A percentile compares a stretch with the other conserved stretches of the same genome.
phyloP scores from a whole-genome alignment of 2,329 filamentous ascomycete species.

The Boeremia lycopersici region DNA sequence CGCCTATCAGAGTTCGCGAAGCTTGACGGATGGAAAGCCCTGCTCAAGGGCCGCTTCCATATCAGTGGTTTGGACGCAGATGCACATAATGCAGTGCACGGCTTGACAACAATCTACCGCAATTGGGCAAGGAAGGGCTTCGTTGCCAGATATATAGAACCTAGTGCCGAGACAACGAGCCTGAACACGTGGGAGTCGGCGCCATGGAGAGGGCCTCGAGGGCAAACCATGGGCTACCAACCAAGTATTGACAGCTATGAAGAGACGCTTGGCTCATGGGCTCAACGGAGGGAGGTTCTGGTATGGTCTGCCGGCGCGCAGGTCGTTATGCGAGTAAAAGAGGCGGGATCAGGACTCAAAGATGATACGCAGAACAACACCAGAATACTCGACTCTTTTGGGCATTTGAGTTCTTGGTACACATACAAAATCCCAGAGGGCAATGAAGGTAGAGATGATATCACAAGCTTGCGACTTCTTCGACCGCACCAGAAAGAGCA shows the following conservation, averaged over 20 bases:
- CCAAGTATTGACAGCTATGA: slow-evolving; percentile 65
- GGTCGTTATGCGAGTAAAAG: slow-evolving; percentile 57
- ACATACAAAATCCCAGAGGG: slow-evolving; percentile 59
- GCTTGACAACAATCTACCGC: slow-evolving; percentile 61
- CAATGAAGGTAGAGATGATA: slow-evolving; percentile 62
- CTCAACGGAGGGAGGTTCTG: slow-evolving; percentile 60
- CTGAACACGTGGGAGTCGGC: slow-evolving; percentile 42
- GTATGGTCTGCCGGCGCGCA: slow-evolving; percentile 67
- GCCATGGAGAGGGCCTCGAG: slow-evolving; percentile 50
- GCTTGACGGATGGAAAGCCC: slow-evolving; percentile 44
- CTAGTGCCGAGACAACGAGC: slow-evolving; percentile 43
- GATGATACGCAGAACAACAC: slow-evolving; percentile 20
- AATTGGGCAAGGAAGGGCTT: slow-evolving; percentile 64
- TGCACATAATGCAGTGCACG: slow-evolving; percentile 53
- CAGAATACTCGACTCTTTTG: slow-evolving; percentile 39
- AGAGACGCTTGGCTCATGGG: slow-evolving; percentile 47
- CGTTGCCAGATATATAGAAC: slow-evolving; percentile 60
- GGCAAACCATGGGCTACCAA: slow-evolving; percentile 64
- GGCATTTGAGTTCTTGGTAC: slow-evolving; percentile 53
- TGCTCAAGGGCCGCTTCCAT: slow-evolving; percentile 40
- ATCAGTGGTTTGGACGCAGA: slow-evolving; percentile 32
- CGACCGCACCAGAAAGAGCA: slow-evolving; percentile 47
- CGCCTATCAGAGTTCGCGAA: slow-evolving; percentile 33
- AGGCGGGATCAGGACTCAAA: slow-evolving; percentile 43
- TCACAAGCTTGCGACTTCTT: slow-evolving; percentile 62